Conservation (phyloP, 805 yeast genomes). For the Ogataea angusta region DNA sequence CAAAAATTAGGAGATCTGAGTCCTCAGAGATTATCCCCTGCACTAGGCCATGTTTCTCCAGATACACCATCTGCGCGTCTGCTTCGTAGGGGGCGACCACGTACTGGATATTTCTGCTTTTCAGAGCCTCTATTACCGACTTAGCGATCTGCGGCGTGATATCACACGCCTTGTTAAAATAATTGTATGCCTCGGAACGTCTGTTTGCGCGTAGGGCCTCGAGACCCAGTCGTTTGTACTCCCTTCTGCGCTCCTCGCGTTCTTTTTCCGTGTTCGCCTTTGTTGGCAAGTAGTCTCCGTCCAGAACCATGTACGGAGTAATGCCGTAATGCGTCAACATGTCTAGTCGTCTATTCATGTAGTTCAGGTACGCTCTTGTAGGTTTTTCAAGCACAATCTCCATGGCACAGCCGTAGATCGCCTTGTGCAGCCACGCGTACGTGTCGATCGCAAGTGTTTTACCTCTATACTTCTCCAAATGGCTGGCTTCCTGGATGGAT, state of each 20-base stretch:
- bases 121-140: conserved; percentile 70
- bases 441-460: conserved; percentile 89
- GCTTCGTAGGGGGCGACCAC: conserved; percentile 99
- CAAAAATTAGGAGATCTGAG: conserved; percentile 87
- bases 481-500: conserved; percentile 60
- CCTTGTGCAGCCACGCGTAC: conserved; percentile 94
- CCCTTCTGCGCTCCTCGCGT: conserved; percentile 54
- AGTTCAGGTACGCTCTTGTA: conserved; percentile 69
- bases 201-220: conserved; percentile 52
- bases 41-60: conserved; percentile 70
- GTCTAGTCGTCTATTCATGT: conserved; percentile 61
- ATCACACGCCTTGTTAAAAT: conserved; percentile 75
- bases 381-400: conserved; percentile 72
- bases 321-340: conserved; percentile 68
- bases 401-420: conserved; percentile 76
- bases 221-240: conserved; percentile 56
- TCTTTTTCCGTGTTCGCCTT: conserved; percentile 71
- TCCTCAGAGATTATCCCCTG: conserved; percentile 92
- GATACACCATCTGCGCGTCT: conserved; percentile 91
- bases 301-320: conserved; percentile 85
- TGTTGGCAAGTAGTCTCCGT: conserved; percentile 83
- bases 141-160: conserved; percentile 92
- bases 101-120: conserved; percentile 52
- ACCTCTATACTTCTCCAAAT: conserved; percentile 63
- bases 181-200: conserved; percentile 57